These are phyloP conservation scores for Terfezia claveryi DNA, from an alignment of 495 filamentous ascomycete genomes.

Conservation along the genomic window DNA sequence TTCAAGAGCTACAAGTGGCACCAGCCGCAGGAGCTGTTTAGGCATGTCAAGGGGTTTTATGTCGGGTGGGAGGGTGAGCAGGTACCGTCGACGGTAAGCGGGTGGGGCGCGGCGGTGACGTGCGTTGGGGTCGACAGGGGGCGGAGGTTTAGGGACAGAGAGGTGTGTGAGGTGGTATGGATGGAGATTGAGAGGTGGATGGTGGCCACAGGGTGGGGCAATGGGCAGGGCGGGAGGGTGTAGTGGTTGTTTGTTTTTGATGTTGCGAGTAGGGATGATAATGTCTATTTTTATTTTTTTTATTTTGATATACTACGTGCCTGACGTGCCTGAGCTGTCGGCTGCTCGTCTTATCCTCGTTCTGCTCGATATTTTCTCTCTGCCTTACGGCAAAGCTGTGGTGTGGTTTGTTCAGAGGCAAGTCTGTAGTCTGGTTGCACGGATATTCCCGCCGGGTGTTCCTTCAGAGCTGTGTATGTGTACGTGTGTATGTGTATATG, in stretches of 20 bases:
- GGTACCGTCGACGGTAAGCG: conserved; percentile 48
- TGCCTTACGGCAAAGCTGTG: too few relatives aligned
- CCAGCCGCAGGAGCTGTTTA: conserved; percentile 69
- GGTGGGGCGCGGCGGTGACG: conserved; percentile 67
- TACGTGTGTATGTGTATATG: too few relatives aligned
- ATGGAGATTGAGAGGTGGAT: conserved; percentile 71
- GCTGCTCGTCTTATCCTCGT: too few relatives aligned
- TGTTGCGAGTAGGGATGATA: too few relatives aligned
- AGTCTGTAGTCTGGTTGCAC: too few relatives aligned
- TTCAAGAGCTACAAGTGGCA: conserved; percentile 97
- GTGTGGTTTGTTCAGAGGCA: too few relatives aligned
- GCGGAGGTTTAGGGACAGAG: conserved; percentile 72
- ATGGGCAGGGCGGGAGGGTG: neutral
- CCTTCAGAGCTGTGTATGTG: too few relatives aligned
- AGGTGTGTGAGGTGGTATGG: conserved; percentile 90
- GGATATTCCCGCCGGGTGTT: too few relatives aligned
- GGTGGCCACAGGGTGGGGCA: conserved; percentile 54
- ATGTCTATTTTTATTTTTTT: too few relatives aligned
- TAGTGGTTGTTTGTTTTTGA: neutral
- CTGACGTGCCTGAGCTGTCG: too few relatives aligned
- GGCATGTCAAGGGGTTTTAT: conserved; percentile 65
- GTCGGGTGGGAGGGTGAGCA: conserved; percentile 81
- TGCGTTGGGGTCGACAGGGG: conserved; percentile 59
- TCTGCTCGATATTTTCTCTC: too few relatives aligned
- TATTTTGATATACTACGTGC: too few relatives aligned